Percentiles rank a stretch among this genome's conserved stretches.
Conservation (phyloP, 2,329 filamentous ascomycete genomes). For the Oidium heveae region DNA sequence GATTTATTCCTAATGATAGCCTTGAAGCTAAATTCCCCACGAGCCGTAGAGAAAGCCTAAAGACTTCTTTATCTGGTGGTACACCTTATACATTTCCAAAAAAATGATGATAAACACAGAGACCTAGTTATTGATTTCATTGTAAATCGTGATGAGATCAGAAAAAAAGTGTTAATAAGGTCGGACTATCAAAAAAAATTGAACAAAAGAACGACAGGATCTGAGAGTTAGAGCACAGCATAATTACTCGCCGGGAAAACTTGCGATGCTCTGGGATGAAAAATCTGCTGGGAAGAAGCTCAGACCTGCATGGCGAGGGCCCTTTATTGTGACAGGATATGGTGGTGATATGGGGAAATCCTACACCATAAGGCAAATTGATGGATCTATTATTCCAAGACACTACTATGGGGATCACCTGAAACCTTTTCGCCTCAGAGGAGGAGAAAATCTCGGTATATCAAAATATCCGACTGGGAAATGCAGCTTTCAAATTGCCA, state of each 20-base stretch:
- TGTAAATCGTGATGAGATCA: not conserved
- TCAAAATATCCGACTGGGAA: not conserved
- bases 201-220: not conserved
- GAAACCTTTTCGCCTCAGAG: not conserved
- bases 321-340: not conserved
- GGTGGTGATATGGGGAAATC: not conserved
- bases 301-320: not conserved
- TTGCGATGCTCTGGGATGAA: too few species aligned
- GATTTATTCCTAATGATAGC: not conserved
- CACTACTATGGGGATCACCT: not conserved
- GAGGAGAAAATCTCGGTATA: not conserved
- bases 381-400: not conserved
- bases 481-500: too few species aligned
- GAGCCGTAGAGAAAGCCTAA: too few species aligned
- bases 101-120: not conserved
- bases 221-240: not conserved
- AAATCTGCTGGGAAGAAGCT: not conserved
- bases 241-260: not conserved
- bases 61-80: too few species aligned
- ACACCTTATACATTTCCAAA: not conserved
- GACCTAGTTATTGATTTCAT: too few species aligned
- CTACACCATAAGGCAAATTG: not conserved
- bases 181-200: not conserved
- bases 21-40: not conserved
- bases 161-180: not conserved